Conservation (phyloP, 2,329 filamentous ascomycete species). For the Exophiala calicioides region DNA sequence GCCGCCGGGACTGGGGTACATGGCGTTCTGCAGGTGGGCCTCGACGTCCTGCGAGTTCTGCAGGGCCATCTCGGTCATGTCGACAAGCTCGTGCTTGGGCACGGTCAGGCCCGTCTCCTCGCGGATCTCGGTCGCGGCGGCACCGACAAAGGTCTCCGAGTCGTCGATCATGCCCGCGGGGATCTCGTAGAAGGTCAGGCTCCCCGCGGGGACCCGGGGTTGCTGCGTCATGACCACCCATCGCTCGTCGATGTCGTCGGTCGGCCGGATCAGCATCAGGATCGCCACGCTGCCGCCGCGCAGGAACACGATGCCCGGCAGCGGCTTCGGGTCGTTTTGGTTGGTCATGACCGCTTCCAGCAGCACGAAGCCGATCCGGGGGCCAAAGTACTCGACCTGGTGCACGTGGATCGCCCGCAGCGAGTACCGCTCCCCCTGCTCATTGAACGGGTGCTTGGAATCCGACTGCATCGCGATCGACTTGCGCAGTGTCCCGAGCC, state of each 20-base stretch:
- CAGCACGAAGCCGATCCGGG: slow-evolving; percentile 57
- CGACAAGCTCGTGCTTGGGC: slow-evolving; percentile 49
- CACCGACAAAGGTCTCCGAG: slow-evolving; percentile 53
- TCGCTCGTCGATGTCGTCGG: slow-evolving; percentile 39
- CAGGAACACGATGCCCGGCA: slow-evolving; percentile 59
- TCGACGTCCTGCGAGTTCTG: slow-evolving; percentile 26
- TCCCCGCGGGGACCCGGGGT: slow-evolving; percentile 57
- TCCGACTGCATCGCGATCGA: slow-evolving; percentile 50
- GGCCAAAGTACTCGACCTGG: slow-evolving; percentile 55
- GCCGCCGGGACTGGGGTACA: slow-evolving; percentile 58
- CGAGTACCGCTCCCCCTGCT: slow-evolving; percentile 45
- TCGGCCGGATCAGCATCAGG: slow-evolving; percentile 56
- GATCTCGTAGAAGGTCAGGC: slow-evolving; percentile 56
- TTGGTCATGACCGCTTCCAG: slow-evolving; percentile 55
- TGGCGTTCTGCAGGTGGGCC: slow-evolving; percentile 48
- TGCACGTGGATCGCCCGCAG: slow-evolving; percentile 56
- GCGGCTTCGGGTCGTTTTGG: slow-evolving; percentile 46
- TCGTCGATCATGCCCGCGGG: slow-evolving; percentile 64
- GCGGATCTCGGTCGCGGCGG: slow-evolving; percentile 57
- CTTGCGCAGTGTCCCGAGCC: slow-evolving; percentile 52
- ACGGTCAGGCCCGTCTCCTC: slow-evolving; percentile 58
- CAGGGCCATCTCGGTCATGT: slow-evolving; percentile 54
- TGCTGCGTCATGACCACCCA: slow-evolving; percentile 57
- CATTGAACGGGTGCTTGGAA: slow-evolving; percentile 54
- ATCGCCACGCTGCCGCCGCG: slow-evolving; percentile 60